A percentile compares a stretch with the other conserved stretches of the same genome.
Conservation (phyloP, 2,329 filamentous ascomycete genomes). For the Colletotrichum chlorophyti region DNA sequence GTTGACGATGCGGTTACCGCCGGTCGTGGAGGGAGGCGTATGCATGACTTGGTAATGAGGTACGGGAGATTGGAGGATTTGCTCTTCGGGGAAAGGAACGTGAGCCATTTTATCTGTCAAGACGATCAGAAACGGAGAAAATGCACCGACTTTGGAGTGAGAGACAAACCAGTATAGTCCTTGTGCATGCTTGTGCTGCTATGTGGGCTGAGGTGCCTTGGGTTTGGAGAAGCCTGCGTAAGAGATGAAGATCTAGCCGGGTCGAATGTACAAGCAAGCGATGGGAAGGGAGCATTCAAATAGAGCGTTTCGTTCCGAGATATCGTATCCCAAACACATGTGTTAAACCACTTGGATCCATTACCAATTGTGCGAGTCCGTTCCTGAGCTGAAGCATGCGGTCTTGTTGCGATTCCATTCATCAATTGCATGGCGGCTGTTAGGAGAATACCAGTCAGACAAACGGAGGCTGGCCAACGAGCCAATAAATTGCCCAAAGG, state of each 20-base stretch:
- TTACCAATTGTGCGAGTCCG: background rate
- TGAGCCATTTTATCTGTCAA: slow-evolving; percentile 4
- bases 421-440: no score
- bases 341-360: background rate
- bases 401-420: no score
- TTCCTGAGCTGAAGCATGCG: background rate
- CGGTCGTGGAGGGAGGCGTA: slow-evolving; percentile 10
- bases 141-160: no score
- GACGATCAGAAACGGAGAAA: background rate
- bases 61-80: slow-evolving; percentile 2
- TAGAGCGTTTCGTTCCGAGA: background rate
- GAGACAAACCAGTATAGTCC: background rate
- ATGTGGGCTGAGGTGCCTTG: background rate
- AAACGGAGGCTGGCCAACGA: no score
- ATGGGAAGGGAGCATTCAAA: slow-evolving; percentile 1
- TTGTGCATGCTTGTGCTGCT: slow-evolving; percentile 3
- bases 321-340: background rate
- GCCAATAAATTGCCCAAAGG: background rate
- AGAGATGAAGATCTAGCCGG: background rate
- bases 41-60: slow-evolving; percentile 14
- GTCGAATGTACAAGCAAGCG: background rate
- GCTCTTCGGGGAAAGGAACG: slow-evolving; percentile 1
- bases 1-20: background rate
- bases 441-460: no score
- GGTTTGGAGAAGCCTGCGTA: no score